These are phyloP conservation scores for Tulasnella sp. DNA, from an alignment of 768 basidiomycete genomes.

Conservation along the genomic window DNA sequence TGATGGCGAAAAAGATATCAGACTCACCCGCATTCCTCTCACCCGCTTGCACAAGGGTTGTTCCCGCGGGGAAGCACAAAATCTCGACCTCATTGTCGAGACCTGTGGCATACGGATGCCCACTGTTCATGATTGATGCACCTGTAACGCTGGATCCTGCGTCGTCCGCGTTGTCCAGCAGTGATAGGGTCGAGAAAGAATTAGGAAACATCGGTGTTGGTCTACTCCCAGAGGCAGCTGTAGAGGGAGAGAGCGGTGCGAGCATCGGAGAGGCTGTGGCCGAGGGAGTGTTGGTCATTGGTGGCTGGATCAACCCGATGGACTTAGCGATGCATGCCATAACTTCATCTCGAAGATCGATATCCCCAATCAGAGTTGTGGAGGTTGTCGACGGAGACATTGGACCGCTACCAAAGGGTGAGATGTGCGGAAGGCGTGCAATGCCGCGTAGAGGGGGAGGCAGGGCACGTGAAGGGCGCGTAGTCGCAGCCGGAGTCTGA, in stretches of 20 bases:
- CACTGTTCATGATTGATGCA: slow-evolving; percentile 35
- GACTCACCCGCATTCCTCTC: slow-evolving; percentile 70
- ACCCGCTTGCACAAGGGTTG: slow-evolving; percentile 76
- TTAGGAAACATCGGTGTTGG: slow-evolving; percentile 22
- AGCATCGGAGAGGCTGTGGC: neutral
- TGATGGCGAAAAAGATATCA: neutral
- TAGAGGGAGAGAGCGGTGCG: slow-evolving; percentile 7
- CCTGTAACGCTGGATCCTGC: slow-evolving; percentile 50
- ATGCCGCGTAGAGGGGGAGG: slow-evolving; percentile 13
- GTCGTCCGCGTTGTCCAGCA: slow-evolving; percentile 22
- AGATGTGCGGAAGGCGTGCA: slow-evolving; percentile 10
- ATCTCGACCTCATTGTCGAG: slow-evolving; percentile 97
- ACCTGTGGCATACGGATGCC: slow-evolving; percentile 37
- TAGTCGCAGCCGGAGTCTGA: neutral
- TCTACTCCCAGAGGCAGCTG: neutral
- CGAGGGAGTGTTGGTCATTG: slow-evolving; percentile 25
- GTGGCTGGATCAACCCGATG: slow-evolving; percentile 85
- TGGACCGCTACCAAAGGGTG: slow-evolving; percentile 22
- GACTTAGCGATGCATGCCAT: slow-evolving; percentile 98
- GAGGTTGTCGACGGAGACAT: slow-evolving; percentile 23
- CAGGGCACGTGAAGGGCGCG: neutral
- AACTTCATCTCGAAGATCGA: slow-evolving; percentile 91
- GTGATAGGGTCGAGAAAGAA: slow-evolving; percentile 25
- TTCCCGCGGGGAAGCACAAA: slow-evolving; percentile 80
- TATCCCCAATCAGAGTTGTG: slow-evolving; percentile 47